Conservation (phyloP, 305 asterid species). For the Nicotiana rustica region DNA sequence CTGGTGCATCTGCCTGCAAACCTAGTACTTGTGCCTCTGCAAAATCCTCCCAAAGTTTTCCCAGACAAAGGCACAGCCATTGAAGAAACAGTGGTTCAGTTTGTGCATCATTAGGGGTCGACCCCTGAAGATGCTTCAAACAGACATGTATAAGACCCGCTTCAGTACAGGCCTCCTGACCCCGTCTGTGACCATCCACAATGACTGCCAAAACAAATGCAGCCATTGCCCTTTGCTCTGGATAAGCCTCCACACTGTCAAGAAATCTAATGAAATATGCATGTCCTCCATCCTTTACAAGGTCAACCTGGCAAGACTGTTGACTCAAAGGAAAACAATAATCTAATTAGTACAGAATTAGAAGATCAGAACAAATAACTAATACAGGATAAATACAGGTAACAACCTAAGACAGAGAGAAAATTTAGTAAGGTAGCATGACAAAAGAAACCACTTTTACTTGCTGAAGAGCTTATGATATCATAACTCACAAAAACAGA, state of each 20-base stretch:
- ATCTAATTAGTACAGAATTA: constrained; percentile 12
- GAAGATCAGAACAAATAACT: background rate
- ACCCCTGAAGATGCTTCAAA: constrained; percentile 87
- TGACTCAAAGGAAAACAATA: constrained; percentile 41
- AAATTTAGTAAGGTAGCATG: background rate
- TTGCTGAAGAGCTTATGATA: background rate
- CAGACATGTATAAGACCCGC: constrained; percentile 78
- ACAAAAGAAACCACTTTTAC: background rate
- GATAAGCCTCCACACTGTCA: constrained; percentile 93
- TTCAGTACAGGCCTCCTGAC: constrained; percentile 94
- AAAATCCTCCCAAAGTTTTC: constrained; percentile 97
- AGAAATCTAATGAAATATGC: constrained; percentile 88
- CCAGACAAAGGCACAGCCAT: constrained; percentile 98
- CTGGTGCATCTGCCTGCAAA: constrained; percentile 87
- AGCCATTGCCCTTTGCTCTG: constrained; percentile 99
- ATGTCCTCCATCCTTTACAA: constrained; percentile 97
- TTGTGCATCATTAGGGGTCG: constrained; percentile 81
- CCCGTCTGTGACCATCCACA: constrained; percentile 94
- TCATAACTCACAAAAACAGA: constrained; percentile 26
- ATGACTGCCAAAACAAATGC: constrained; percentile 98
- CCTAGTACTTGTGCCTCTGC: constrained; percentile 85
- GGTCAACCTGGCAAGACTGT: constrained; percentile 99
- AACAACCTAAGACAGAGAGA: background rate
- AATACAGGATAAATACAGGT: background rate
- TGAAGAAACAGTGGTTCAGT: constrained; percentile 93